Evolutionary conservation across 1,284 basidiomycete species (phyloP).

Genomic region (Cystobasidiaceae sp.): DNA sequence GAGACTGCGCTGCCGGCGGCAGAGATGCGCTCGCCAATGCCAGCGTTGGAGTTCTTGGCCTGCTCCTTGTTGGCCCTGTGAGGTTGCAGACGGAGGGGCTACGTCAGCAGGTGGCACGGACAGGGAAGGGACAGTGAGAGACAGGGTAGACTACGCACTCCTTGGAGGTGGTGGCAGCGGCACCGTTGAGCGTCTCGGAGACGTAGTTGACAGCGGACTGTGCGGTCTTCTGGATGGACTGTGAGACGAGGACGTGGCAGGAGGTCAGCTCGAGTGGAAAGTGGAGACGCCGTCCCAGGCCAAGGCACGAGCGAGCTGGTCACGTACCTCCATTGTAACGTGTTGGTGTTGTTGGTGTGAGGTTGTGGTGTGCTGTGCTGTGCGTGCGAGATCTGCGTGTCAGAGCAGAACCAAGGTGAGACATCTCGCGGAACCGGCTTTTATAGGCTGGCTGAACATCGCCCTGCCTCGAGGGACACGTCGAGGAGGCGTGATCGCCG

Average conservation of each 20-base stretch:
- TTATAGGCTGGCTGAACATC: neutral
- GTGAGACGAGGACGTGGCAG: neutral
- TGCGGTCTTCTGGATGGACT: conserved; percentile 3
- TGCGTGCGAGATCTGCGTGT: neutral
- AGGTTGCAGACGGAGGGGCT: neutral
- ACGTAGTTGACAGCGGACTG: conserved; percentile 36
- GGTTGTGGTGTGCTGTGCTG: neutral
- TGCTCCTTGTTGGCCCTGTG: conserved; percentile 39
- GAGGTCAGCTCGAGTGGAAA: neutral
- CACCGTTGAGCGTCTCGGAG: neutral
- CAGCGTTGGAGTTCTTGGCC: conserved; percentile 39
- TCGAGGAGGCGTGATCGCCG: neutral
- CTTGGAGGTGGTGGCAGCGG: conserved; percentile 4
- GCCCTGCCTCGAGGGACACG: neutral
- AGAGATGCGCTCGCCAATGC: conserved; percentile 33
- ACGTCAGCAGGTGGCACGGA: neutral
- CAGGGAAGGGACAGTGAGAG: neutral
- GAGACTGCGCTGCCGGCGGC: conserved; percentile 35
- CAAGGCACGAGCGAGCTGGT: neutral
- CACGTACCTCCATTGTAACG: neutral
- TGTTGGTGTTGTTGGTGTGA: neutral
- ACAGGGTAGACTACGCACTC: neutral
- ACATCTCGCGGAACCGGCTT: neutral
- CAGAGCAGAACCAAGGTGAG: neutral
- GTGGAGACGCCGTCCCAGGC: neutral